phyloP scores from a whole-genome alignment of 306 rosid species.

The Prunus fruticosa region DNA sequence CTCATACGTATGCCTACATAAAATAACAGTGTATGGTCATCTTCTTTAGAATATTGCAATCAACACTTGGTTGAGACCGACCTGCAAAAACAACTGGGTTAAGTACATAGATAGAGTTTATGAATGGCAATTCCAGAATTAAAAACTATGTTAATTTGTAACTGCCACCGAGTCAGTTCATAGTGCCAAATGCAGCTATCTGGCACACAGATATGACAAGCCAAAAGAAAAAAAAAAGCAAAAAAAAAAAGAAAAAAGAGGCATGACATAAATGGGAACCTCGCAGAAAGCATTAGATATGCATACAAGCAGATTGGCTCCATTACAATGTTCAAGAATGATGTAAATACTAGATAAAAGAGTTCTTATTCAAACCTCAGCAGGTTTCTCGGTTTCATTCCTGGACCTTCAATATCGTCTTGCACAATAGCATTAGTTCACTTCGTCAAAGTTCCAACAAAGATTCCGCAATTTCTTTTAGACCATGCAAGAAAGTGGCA shows the following conservation, averaged over 20 bases:
- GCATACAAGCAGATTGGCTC: neutral
- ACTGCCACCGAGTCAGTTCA: neutral
- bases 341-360: constrained; percentile 7
- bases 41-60: too few relatives aligned
- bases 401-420: constrained; percentile 38
- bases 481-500: constrained; percentile 56
- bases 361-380: constrained; percentile 49
- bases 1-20: too few relatives aligned
- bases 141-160: too few relatives aligned
- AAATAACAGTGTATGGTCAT: too few relatives aligned
- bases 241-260: neutral
- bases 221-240: neutral
- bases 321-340: neutral
- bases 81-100: too few relatives aligned
- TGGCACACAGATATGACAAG: neutral
- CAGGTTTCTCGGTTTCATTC: constrained; percentile 38
- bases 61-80: too few relatives aligned
- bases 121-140: too few relatives aligned
- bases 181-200: neutral
- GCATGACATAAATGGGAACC: neutral
- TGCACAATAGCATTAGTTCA: constrained; percentile 35
- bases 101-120: too few relatives aligned
- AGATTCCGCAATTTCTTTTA: constrained; percentile 53
- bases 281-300: neutral
- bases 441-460: constrained; percentile 24